Base-by-base conservation (phyloP, 2,329 filamentous ascomycete genomes). In the Ophiocordyceps polyrhachis-furcata region DNA sequence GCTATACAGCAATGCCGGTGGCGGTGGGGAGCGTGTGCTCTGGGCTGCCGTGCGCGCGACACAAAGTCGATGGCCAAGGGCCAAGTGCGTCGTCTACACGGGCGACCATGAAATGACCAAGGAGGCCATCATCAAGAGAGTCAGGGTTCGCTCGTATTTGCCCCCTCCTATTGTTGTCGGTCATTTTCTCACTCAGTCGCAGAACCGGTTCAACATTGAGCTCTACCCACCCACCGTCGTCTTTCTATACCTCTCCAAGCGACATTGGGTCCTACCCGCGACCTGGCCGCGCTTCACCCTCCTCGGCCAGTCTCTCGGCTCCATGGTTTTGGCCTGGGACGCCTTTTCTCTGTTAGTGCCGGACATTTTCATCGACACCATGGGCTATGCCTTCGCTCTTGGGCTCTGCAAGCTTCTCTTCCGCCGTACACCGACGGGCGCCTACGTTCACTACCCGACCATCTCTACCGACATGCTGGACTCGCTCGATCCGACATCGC, bases 391-490 rank as follows among this genome's bases (percentile, higher is more conserved):
- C 23, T 98, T 96, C 58, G 75, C 83, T 0, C 73, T 94, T 12
- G 86, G 84, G 9, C 69, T 95, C 3, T 83, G 73, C 61, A 91
- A 87, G 57, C 73, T 83, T 50, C 69, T 96, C 21, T 96, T 96
- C 57, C 81, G 74, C 0, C 62, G 66, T 32, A 74, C 95, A 1
- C 84, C 89, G 0, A 95, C 87, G 0, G 87, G 76, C 41, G 88
- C 91, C 44, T 98, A 98, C 58, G 88, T 96, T 1, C 91, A 98
- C 64, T 98, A 96, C 58, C 91, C 91, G 1, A 96, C 89, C 46
- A 98, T 98, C 45, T 95, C 88, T 3, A 98, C 87, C 43, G 91
- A 98, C 56, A 98, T 98, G 91, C 75, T 98, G 4, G 73, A 77
- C 20, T 89, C 84, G 17, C 75, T 95, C 5, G 76, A 87, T 52